These are phyloP conservation scores for Volvariella volvacea DNA, from an alignment of 1,284 basidiomycete genomes.

Conservation along the genomic window DNA sequence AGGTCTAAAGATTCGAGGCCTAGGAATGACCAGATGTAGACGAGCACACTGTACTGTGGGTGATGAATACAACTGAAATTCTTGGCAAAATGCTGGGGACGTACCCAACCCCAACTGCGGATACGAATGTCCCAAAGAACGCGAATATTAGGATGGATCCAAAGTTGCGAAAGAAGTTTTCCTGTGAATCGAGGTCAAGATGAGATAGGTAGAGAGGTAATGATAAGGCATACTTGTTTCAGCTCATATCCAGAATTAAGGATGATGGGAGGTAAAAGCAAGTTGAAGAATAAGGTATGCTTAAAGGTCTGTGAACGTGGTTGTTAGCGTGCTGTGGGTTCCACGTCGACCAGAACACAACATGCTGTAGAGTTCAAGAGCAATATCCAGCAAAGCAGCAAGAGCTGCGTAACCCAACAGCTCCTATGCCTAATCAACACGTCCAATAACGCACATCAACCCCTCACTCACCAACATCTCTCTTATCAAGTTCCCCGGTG, in stretches of 20 bases:
- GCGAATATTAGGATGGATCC: slow-evolving; percentile 96
- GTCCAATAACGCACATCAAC: neutral
- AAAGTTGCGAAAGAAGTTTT: slow-evolving; percentile 97
- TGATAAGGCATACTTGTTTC: slow-evolving; percentile 63
- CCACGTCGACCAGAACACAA: too few relatives aligned
- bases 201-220: neutral
- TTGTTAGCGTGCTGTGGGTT: too few relatives aligned
- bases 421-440: neutral
- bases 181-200: slow-evolving; percentile 39
- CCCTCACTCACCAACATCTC: slow-evolving; percentile 85
- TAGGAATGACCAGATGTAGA: slow-evolving; percentile 92
- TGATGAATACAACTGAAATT: slow-evolving; percentile 28
- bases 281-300: slow-evolving; percentile 97
- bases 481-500: slow-evolving; percentile 90
- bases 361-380: too few relatives aligned
- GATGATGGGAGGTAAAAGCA: slow-evolving; percentile 96
- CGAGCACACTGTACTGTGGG: slow-evolving; percentile 70
- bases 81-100: slow-evolving; percentile 23
- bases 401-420: slow-evolving; percentile 1
- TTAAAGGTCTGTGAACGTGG: slow-evolving; percentile 76
- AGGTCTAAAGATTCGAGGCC: slow-evolving; percentile 83
- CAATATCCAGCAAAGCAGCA: neutral
- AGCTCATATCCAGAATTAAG: slow-evolving; percentile 97
- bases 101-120: slow-evolving; percentile 92
- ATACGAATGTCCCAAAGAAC: slow-evolving; percentile 95